Percentiles rank a stretch among this genome's conserved stretches.
phyloP scores from a whole-genome alignment of 2,329 filamentous ascomycete genomes.

The Hawksworthiomyces lignivorus region DNA sequence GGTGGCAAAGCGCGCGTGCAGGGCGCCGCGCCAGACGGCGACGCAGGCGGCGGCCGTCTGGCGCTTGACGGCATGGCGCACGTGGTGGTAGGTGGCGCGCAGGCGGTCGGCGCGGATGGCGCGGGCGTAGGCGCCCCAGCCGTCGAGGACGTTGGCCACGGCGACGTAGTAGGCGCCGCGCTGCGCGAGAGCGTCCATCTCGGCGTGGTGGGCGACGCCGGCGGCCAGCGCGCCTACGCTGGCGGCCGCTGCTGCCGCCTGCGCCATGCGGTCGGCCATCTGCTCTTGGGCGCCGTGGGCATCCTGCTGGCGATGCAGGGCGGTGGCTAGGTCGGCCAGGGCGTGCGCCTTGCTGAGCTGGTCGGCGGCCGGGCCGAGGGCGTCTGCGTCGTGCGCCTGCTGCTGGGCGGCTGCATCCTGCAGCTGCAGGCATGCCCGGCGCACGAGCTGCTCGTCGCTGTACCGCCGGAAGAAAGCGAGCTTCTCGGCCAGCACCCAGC shows the following conservation, averaged over 20 bases:
- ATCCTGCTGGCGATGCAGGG: neutral
- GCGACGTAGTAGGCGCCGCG: constrained; percentile 18
- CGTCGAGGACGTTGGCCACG: constrained; percentile 12
- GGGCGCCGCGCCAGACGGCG: constrained; percentile 8
- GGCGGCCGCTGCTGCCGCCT: neutral
- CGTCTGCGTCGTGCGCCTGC: neutral
- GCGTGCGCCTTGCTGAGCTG: constrained; percentile 2
- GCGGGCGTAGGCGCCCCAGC: constrained; percentile 13
- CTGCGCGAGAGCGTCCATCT: constrained; percentile 8
- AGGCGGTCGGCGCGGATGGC: constrained; percentile 13
- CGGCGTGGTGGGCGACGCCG: constrained; percentile 1
- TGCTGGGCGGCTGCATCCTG: neutral
- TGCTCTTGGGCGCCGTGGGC: neutral
- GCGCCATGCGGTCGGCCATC: constrained; percentile 3
- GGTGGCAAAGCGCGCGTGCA: neutral
- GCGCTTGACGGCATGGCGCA: constrained; percentile 15
- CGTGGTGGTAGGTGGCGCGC: constrained; percentile 12
- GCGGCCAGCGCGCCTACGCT: constrained; percentile 4
- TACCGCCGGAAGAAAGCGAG: constrained; percentile 19
- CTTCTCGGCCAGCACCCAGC: constrained; percentile 22
- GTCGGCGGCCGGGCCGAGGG: neutral
- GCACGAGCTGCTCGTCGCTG: constrained; percentile 14
- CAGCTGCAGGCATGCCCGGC: neutral
- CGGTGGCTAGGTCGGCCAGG: neutral
- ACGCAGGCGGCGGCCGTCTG: constrained; percentile 11